Conservation (phyloP, 2,329 filamentous ascomycete genomes). For the Colletotrichum nymphaeae region DNA sequence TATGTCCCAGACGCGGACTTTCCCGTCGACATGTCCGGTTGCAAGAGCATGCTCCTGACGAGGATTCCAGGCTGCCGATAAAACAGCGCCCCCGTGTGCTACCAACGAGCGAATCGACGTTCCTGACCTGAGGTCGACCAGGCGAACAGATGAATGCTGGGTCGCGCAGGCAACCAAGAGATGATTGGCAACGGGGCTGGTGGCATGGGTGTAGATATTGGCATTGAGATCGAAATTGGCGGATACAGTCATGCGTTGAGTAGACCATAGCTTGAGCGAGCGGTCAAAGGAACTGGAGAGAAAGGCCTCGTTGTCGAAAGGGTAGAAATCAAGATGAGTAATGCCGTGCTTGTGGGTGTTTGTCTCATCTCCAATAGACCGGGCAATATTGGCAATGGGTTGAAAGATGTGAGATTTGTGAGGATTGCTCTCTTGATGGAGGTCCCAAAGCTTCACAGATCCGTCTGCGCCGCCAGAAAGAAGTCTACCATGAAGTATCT, state of each 20-base stretch:
- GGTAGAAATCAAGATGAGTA: slow-evolving; percentile 82
- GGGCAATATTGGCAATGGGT: slow-evolving; percentile 63
- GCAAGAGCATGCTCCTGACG: slow-evolving; percentile 82
- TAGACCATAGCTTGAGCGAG: slow-evolving; percentile 80
- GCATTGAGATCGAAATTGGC: slow-evolving; percentile 76
- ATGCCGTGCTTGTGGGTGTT: slow-evolving; percentile 75
- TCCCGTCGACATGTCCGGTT: slow-evolving; percentile 87
- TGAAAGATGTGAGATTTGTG: slow-evolving; percentile 61
- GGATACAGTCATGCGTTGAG: slow-evolving; percentile 68
- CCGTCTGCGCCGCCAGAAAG: slow-evolving; percentile 89
- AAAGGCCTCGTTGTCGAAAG: slow-evolving; percentile 81
- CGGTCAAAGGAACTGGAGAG: slow-evolving; percentile 84
- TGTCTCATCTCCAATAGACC: slow-evolving; percentile 47
- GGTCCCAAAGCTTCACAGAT: slow-evolving; percentile 87
- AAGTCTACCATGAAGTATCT: slow-evolving; percentile 63
- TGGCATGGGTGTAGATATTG: slow-evolving; percentile 80
- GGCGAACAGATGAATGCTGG: slow-evolving; percentile 83
- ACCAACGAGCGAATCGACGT: slow-evolving; percentile 78
- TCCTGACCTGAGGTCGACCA: slow-evolving; percentile 88
- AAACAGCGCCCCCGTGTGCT: slow-evolving; percentile 74
- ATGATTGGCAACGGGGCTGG: slow-evolving; percentile 78
- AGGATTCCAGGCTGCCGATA: slow-evolving; percentile 85
- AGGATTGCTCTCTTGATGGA: slow-evolving; percentile 69
- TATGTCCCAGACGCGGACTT: slow-evolving; percentile 88
- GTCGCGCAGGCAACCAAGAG: slow-evolving; percentile 90